phyloP scores from a whole-genome alignment of 441 rosid genomes.

The Jatropha podagrica region DNA sequence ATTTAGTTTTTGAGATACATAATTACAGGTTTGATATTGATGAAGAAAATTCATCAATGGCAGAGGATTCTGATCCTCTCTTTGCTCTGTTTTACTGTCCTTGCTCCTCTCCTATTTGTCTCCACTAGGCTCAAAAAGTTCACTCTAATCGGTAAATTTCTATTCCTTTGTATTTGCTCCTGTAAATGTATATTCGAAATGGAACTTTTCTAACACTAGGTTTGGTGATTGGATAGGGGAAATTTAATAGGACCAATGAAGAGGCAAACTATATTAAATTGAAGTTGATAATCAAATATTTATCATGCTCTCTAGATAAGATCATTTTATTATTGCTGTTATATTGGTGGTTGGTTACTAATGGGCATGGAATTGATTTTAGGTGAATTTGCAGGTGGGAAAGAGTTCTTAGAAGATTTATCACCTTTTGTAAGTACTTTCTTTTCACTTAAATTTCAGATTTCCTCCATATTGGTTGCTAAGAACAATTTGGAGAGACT shows the following conservation, averaged over 20 bases:
- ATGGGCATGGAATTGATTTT: slow-evolving; percentile 20
- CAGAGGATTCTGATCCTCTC: slow-evolving; percentile 87
- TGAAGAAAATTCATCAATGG: slow-evolving; percentile 67
- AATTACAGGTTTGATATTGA: slow-evolving; percentile 31
- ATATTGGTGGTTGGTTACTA: slow-evolving; percentile 11
- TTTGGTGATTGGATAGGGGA: background rate
- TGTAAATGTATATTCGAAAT: background rate
- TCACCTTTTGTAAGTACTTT: slow-evolving; percentile 52
- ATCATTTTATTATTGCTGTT: slow-evolving; percentile 2
- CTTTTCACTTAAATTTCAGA: slow-evolving; percentile 19
- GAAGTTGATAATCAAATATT: slow-evolving; percentile 9
- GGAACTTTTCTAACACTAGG: background rate
- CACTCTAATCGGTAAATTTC: slow-evolving; percentile 49
- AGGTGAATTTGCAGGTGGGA: slow-evolving; percentile 47
- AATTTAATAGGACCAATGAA: background rate
- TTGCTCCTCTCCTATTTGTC: slow-evolving; percentile 71
- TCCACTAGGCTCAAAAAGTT: slow-evolving; percentile 50
- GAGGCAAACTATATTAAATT: background rate
- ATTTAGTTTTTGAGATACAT: background rate
- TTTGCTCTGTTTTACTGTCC: slow-evolving; percentile 60
- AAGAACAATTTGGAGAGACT: slow-evolving; percentile 9
- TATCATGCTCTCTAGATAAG: background rate
- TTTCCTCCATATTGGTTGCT: slow-evolving; percentile 11
- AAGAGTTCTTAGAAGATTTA: slow-evolving; percentile 62
- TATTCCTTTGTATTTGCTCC: background rate